Evolutionary conservation across 495 filamentous ascomycete genomes (phyloP), one percentile per base, ranked within the genome.

Genomic region (Penicillium macrosclerotiorum): DNA sequence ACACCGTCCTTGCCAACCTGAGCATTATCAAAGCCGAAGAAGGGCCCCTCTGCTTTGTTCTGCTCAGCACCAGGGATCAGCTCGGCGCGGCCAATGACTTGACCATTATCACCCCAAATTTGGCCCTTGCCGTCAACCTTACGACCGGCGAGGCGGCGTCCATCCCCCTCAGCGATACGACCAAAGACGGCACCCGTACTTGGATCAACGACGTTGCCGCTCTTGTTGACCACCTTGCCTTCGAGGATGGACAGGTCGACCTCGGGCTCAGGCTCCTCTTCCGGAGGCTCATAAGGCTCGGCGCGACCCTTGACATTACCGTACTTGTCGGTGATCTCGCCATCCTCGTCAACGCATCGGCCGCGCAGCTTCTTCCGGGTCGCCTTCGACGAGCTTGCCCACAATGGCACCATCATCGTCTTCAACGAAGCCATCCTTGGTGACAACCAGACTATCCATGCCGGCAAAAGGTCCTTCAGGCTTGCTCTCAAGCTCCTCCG

Each of bases 181-280:
- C 89, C 89, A 50, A 80, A 82, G 54, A 93, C 85, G 14, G 72
- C 73, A n/a, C 89, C 89, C 20, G 74, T 72, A 18, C 66, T 64
- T 0, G 59, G 55, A 57, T 95, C 89, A 44, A 95, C 89, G 13
- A 91, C 79, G 33, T 92, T 91, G 35, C 89, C 89, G 6, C 74
- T 76, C 65, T 93, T 93, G 70, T 95, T 95, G 59, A 93, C 85
- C 4, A 83, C 78, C 75, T 89, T 89, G 41, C 89, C 89, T 4
- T 87, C 88, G 4, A 94, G 73, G 11, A 76, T 64, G 3, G 85
- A 89, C 34, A 80, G 72, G 52, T 94, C 88, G 3, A 68, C 55
- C 46, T 79, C 72, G 56, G 1, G 41, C 49, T 51, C n/a, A n/a
- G n/a, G n/a, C n/a, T 78, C 81, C 48, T 66, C 72, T 50, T 77